A percentile compares a stretch with the other conserved stretches of the same genome.
phyloP scores from a whole-genome alignment of 805 yeast genomes.

The Nakazawaea sp. region DNA sequence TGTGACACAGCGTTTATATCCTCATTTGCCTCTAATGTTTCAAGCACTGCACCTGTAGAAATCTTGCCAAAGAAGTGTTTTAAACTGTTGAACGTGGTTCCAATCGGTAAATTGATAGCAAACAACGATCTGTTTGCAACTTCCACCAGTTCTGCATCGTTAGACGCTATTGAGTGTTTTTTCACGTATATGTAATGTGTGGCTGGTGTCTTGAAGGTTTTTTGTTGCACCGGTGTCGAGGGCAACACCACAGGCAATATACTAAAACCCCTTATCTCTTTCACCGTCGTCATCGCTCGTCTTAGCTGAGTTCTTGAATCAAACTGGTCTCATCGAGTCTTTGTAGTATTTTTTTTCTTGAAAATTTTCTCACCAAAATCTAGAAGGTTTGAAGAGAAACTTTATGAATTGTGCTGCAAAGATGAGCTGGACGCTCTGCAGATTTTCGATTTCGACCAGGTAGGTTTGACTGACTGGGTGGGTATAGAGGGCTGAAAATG shows the following conservation, averaged over 20 bases:
- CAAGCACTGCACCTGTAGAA: constrained; percentile 61
- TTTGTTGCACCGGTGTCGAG: constrained; percentile 16
- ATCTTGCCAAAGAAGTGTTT: constrained; percentile 52
- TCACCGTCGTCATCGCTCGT: no score
- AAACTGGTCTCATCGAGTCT: no score
- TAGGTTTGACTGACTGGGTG: no score
- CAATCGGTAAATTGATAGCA: constrained; percentile 67
- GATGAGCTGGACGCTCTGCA: no score
- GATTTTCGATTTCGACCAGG: no score
- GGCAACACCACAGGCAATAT: constrained; percentile 42
- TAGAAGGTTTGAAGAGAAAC: no score
- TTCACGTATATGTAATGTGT: constrained; percentile 59
- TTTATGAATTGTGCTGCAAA: no score
- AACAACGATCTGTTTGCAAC: constrained; percentile 56
- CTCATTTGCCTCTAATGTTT: constrained; percentile 26
- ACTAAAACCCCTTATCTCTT: constrained; percentile 52
- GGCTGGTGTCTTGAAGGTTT: constrained; percentile 16
- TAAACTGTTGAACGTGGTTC: constrained; percentile 43
- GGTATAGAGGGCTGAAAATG: no score
- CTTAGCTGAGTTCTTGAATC: no score
- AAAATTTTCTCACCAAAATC: no score
- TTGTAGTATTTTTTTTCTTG: no score
- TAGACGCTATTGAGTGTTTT: constrained; percentile 43
- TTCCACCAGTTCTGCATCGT: constrained; percentile 31
- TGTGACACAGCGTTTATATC: constrained; percentile 36